Evolutionary conservation across 768 basidiomycete genomes (phyloP), one percentile per base, ranked within the genome.

Genomic region (Termitomyces heimii): DNA sequence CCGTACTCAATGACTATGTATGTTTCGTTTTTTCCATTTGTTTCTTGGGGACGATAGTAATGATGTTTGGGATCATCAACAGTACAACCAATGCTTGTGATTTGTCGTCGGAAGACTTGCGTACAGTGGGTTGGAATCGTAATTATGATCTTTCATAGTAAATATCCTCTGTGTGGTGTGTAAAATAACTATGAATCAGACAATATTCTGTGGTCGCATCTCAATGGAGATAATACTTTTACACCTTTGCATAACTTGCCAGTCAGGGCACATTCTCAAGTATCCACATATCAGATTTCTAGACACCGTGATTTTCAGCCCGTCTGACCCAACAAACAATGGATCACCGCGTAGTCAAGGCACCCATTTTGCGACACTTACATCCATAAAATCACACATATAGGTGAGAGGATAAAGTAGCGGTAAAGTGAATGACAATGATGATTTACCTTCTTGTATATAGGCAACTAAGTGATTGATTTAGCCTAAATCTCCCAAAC

Each of bases 1-100:
- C 62, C 10, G 65, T 62, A 8, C 62, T 70, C 22, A 74, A 65
- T 62, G 70, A 69, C 51, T 71, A 71, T 58, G 73, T 76, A 60
- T 34, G 73, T 29, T 51, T 54, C 40, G 7, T 9, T 20, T 18
- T 45, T 26, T 3, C 24, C 10, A 12, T 52, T 54, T 32, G 45
- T 20, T 8, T 31, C 6, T 6, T 18, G 1, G 22, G 5, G 8
- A 26, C 16, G 10, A 26, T 18, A 16, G 14, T 53, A 4, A 54
- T 9, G 3, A 47, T 7, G 2, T 7, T 47, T 52, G 42, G 39
- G 4, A 39, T 26, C n/a, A 47, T 28, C 6, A 18, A 28, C 45
- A 70, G 68, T 70, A 70, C 53, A 66, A 62, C 55, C 69, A 70
- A 44, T 70, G 69, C 45, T 39, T 68, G 16, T 58, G 37, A 58